phyloP scores from a whole-genome alignment of 768 basidiomycete genomes.

The Hemileccinum impolitum region DNA sequence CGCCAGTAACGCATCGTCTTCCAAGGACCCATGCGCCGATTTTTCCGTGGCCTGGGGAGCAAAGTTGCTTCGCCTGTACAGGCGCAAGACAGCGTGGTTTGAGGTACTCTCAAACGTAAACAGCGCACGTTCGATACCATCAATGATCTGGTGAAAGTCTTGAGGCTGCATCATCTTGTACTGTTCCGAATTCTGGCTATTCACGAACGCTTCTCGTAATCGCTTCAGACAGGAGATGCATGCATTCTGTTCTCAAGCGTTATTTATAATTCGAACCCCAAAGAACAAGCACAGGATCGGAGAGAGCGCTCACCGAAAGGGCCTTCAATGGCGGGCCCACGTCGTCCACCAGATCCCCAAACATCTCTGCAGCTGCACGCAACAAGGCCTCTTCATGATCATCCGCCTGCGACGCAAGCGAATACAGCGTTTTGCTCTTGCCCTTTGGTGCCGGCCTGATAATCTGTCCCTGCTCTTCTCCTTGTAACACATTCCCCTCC shows the following conservation, averaged over 20 bases:
- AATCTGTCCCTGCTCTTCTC: too few species aligned
- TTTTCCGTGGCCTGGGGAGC: slow-evolving; percentile 10
- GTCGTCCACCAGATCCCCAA: slow-evolving; percentile 77
- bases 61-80: slow-evolving; percentile 58
- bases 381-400: slow-evolving; percentile 39
- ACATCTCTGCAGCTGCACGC: slow-evolving; percentile 64
- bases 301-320: slow-evolving; percentile 52
- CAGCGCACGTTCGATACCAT: slow-evolving; percentile 65
- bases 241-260: slow-evolving; percentile 41
- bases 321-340: slow-evolving; percentile 73
- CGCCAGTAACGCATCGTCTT: slow-evolving; percentile 36
- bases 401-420: slow-evolving; percentile 36
- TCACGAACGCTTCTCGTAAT: slow-evolving; percentile 64
- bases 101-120: slow-evolving; percentile 78
- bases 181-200: slow-evolving; percentile 30
- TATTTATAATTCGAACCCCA: background rate
- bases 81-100: slow-evolving; percentile 74
- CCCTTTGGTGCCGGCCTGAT: slow-evolving; percentile 13
- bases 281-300: background rate
- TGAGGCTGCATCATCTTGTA: slow-evolving; percentile 43
- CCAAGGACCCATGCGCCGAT: slow-evolving; percentile 14
- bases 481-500: too few species aligned
- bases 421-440: slow-evolving; percentile 22
- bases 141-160: slow-evolving; percentile 63
- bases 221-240: slow-evolving; percentile 59